Evolutionary conservation across 345 rosid species (phyloP).

Genomic region (Orychophragmus violaceus): DNA sequence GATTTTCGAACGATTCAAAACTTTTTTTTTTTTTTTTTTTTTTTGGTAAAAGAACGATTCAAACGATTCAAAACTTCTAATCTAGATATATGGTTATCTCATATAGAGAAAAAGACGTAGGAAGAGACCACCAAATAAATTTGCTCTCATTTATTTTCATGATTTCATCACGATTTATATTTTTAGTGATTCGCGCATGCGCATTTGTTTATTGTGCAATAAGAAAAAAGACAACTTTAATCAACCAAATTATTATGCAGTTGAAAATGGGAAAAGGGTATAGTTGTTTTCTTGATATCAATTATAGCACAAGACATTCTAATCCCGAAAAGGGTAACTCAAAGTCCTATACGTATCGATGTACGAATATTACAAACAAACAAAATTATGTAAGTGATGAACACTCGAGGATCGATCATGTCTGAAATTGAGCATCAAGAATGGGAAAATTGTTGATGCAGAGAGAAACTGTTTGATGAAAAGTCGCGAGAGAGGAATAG

Average conservation of each 20-base stretch:
- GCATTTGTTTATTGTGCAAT: not conserved
- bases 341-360: not conserved
- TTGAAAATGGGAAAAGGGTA: slow-evolving; percentile 18
- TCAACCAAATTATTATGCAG: slow-evolving; percentile 20
- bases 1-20: too few species aligned
- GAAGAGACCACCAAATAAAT: not conserved
- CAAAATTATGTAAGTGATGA: not conserved
- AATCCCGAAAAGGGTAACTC: slow-evolving; percentile 11
- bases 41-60: too few species aligned
- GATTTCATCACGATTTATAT: not conserved
- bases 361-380: not conserved
- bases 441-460: too few species aligned
- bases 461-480: too few species aligned
- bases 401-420: slow-evolving; percentile 2
- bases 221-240: slow-evolving; percentile 18
- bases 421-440: too few species aligned
- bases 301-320: slow-evolving; percentile 15
- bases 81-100: not conserved
- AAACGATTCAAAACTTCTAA: too few species aligned
- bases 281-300: slow-evolving; percentile 22
- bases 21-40: too few species aligned
- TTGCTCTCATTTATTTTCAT: not conserved
- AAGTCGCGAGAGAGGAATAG: too few species aligned
- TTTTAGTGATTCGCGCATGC: slow-evolving; percentile 7
- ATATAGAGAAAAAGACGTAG: not conserved